Percentiles rank a stretch among this genome's conserved stretches.
Evolutionary conservation across 2,329 filamentous ascomycete species (phyloP).

Genomic region (Endoconidiophora laricicola): DNA sequence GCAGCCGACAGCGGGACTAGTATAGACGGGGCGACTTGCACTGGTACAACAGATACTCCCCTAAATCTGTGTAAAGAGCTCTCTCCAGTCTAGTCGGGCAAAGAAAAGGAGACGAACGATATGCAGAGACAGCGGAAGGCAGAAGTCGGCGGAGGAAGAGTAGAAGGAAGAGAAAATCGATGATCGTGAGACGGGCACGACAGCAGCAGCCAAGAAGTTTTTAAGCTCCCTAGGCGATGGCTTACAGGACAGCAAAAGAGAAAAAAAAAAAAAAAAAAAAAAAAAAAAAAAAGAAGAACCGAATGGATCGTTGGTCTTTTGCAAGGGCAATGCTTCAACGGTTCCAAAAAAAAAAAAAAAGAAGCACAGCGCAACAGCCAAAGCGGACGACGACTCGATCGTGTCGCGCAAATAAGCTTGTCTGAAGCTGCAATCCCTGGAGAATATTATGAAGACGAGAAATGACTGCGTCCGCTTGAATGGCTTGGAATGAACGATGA

Average conservation of each 20-base stretch:
- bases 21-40: not conserved
- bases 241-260: not conserved
- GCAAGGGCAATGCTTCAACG: no score
- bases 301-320: no score
- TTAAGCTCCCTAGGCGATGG: no score
- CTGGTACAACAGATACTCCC: not conserved
- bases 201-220: not conserved
- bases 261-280: slow-evolving; percentile 1
- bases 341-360: no score
- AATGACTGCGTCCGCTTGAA: no score
- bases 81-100: not conserved
- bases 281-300: not conserved
- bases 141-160: not conserved
- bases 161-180: not conserved
- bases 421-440: no score
- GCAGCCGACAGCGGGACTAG: not conserved
- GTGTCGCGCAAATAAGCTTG: no score
- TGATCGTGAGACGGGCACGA: not conserved
- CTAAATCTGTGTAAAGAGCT: not conserved
- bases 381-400: no score
- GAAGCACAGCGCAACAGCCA: no score
- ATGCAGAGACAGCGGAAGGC: not conserved
- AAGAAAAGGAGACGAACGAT: not conserved
- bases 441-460: no score
- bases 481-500: no score